A percentile compares a stretch with the other conserved stretches of the same genome.
These are phyloP conservation scores for Hypoxylon lenormandii DNA, from an alignment of 495 filamentous ascomycete species.

Conservation along the genomic window DNA sequence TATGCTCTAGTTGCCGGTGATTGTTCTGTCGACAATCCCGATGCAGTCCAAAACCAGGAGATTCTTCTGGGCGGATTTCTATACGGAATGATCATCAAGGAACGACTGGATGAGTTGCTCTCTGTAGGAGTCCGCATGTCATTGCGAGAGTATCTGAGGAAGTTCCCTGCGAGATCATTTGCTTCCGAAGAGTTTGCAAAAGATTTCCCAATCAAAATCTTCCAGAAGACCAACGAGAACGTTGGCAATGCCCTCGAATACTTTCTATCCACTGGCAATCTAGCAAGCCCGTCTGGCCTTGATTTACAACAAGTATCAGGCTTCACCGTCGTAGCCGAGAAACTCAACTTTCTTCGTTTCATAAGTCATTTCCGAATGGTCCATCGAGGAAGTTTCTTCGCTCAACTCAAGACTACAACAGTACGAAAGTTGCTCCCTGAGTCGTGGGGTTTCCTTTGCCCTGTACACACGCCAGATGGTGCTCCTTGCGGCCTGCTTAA, in stretches of 20 bases:
- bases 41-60: constrained; percentile 94
- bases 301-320: constrained; percentile 94
- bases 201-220: constrained; percentile 81
- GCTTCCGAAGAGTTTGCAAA: constrained; percentile 76
- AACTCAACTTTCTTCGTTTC: constrained; percentile 98
- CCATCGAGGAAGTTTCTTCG: constrained; percentile 98
- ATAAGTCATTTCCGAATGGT: constrained; percentile 99
- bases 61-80: constrained; percentile 91
- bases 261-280: constrained; percentile 94
- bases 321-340: constrained; percentile 96
- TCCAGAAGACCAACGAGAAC: constrained; percentile 85
- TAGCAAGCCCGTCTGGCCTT: constrained; percentile 87
- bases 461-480: constrained; percentile 97
- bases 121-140: constrained; percentile 69
- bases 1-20: constrained; percentile 92
- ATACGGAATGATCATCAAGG: constrained; percentile 95
- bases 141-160: constrained; percentile 77
- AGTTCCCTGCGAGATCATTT: constrained; percentile 72
- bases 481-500: constrained; percentile 93
- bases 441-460: constrained; percentile 97
- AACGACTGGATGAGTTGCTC: constrained; percentile 89
- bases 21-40: constrained; percentile 91
- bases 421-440: constrained; percentile 95
- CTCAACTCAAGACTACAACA: constrained; percentile 94
- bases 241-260: constrained; percentile 88